These are phyloP conservation scores for Penicillium canariense DNA, from an alignment of 495 filamentous ascomycete species.

Conservation along the genomic window DNA sequence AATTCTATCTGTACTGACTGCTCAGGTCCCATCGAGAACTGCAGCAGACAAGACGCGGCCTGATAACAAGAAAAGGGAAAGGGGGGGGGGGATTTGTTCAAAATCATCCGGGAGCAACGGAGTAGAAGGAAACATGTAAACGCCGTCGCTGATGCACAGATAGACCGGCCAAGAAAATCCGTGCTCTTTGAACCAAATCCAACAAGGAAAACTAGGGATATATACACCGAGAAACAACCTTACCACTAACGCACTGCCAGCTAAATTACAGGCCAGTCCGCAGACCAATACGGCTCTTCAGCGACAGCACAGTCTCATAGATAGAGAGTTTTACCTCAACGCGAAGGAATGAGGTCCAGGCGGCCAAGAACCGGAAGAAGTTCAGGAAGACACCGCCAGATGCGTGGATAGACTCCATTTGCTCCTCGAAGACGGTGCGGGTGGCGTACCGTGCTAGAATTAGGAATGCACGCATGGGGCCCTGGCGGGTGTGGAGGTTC, in stretches of 20 bases:
- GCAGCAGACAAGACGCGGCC: not conserved
- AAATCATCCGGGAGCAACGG: no score
- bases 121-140: no score
- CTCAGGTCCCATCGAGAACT: not conserved
- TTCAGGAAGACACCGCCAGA: constrained; percentile 58
- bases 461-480: constrained; percentile 83
- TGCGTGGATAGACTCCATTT: constrained; percentile 65
- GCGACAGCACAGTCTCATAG: constrained; percentile 54
- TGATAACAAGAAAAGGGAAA: constrained; percentile 8
- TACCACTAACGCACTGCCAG: not conserved
- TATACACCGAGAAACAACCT: constrained; percentile 12
- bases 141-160: constrained; percentile 39
- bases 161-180: constrained; percentile 25
- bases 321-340: constrained; percentile 62
- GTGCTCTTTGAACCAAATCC: constrained; percentile 22
- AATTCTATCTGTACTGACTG: constrained; percentile 15
- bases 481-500: constrained; percentile 83
- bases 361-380: constrained; percentile 51
- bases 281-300: constrained; percentile 43
- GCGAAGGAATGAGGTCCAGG: constrained; percentile 57
- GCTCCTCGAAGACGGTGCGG: constrained; percentile 82
- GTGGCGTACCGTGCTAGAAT: constrained; percentile 94
- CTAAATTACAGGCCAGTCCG: constrained; percentile 7
- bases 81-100: no score
- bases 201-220: constrained; percentile 11